Evolutionary conservation across 192 early-diverging fungal genomes (phyloP), one percentile per base, ranked within the genome.

Genomic region (Umbelopsis sp.): DNA sequence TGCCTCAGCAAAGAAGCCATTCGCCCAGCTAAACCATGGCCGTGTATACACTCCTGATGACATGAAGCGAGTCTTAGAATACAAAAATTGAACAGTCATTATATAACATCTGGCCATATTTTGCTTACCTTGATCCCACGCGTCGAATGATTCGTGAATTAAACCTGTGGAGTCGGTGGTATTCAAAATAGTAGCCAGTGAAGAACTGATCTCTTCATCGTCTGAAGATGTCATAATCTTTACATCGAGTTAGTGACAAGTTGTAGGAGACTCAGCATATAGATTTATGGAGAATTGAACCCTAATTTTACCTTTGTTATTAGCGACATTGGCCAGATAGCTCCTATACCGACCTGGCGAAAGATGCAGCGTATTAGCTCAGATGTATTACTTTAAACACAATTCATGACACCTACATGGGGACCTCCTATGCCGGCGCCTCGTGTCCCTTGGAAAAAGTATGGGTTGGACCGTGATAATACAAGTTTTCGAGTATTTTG

Each of bases 91-190:
- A 15, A 35, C 16, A 3, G 0, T 35, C 30, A 16, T 5, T 16
- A 18, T 13, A 18, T 15, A 30, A 2, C 35, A 18, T 13, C 35
- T 7, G 3, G 20, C 11, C 37, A 41, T 10, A 41, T 44, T 1
- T 6, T 50, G 25, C 53, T 21, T 20, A 61, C 58, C 58, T 64
- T 58, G 68, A n/a, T 81, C 68, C 37, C 76, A 66, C 20, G 81
- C 83, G 47, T 71, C 73, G 22, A 91, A 78, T 0, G 87, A 86
- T 78, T 91, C 90, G 67, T 91, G 90, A 51, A 91, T 90, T 47
- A 91, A 73, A 2, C 86, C 85, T 23, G 84, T 84, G 0, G 79
- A 80, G 46, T 81, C 76, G 0, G 87, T 86, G 1, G 83, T 76
- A 21, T 77, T 47, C 13, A 84, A 46, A 5, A 91, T 73, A 37